phyloP scores from a whole-genome alignment of 345 rosid species.

The Salix purpurea region DNA sequence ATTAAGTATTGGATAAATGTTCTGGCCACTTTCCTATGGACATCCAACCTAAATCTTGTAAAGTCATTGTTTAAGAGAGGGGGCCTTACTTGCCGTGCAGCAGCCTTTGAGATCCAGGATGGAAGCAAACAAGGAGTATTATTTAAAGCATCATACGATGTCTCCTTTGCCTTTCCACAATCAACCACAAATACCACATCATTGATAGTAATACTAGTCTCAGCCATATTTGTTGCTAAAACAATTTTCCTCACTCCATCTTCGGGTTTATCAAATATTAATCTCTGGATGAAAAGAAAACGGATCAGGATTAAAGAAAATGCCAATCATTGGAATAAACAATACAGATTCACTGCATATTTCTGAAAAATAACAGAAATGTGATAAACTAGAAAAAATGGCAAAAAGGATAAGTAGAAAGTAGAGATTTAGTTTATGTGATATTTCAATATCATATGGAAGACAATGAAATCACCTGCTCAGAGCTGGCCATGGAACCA shows the following conservation, averaged over 20 bases:
- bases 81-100: conserved; percentile 88
- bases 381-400: background rate
- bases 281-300: conserved; percentile 48
- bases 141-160: conserved; percentile 96
- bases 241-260: conserved; percentile 93
- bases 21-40: background rate
- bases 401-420: background rate
- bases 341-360: background rate
- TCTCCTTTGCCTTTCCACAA: conserved; percentile 98
- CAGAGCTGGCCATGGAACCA: conserved; percentile 97
- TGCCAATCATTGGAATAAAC: background rate
- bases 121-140: conserved; percentile 99
- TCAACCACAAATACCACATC: conserved; percentile 97
- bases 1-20: background rate
- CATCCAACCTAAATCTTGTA: background rate
- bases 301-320: conserved; percentile 6
- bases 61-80: background rate
- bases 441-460: background rate
- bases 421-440: background rate
- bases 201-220: conserved; percentile 97
- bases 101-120: conserved; percentile 95
- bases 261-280: conserved; percentile 92
- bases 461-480: conserved; percentile 58
- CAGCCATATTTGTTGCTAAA: conserved; percentile 98
- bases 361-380: background rate